Base-by-base conservation (phyloP, 805 yeast genomes). In the Lipomyces japonicus region DNA sequence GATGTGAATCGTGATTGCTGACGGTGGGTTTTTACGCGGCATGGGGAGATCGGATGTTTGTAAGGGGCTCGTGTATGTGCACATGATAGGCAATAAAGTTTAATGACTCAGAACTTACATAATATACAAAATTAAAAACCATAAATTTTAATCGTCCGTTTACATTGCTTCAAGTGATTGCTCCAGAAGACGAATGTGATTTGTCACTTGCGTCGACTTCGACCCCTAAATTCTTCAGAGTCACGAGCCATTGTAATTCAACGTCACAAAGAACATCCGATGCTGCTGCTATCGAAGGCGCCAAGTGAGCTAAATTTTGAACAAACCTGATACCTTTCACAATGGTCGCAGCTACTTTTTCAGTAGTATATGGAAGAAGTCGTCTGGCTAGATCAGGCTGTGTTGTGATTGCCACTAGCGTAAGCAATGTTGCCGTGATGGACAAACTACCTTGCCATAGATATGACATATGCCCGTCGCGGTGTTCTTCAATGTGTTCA, bases 381-480 rank as follows among this genome's bases (percentile, higher is more conserved):
- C 16, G 19, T 6, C 7, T 12, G 9, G 37, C 6, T 18, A 51
- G 42, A 2, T n/a, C 40, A 2, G 49, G 39, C 16, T 49, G 43
- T 6, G 53, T 12, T 2, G 46, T 28, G 6, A 51, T 43, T 5
- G 51, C 53, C 55, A 51, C 48, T n/a, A 51, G 32, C 14, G 38
- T 47, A 12, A 43, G 34, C 9, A 45, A 4, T 14, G 39, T 46
- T 1, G 40, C 48, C 12, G 32, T 48, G 22, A 51, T 21, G n/a
- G 55, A 46, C 6, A 51, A 45, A n/a, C 46, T 25, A 16, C 53
- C 55, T 32, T 51, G 55, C 55, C 55, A 51, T 5, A 51, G 24
- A 31, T 48, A 51, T 2, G 52, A 42, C 6, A 47, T 31, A 39
- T 48, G 52, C 2, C 55, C 55, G 2, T 19, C 49, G 3, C 10